Evolutionary conservation across 1,284 basidiomycete genomes (phyloP).

Genomic region (Mycosarcoma mackinlayi): DNA sequence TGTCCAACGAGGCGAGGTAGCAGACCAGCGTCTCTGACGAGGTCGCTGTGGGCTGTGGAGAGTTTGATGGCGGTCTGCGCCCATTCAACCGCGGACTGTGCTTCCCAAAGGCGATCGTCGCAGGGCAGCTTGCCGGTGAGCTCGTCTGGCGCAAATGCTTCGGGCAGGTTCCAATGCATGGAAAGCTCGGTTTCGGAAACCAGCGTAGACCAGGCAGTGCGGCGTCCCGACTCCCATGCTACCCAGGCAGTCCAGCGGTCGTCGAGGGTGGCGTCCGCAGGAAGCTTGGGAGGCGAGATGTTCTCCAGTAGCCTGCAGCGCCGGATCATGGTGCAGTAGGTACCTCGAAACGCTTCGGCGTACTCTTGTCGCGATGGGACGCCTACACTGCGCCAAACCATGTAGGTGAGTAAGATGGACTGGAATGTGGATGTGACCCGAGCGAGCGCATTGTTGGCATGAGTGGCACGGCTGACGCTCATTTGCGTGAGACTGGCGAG

Average conservation of each 20-base stretch:
- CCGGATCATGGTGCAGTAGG: slow-evolving; percentile 25
- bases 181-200: slow-evolving; percentile 25
- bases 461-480: slow-evolving; percentile 11
- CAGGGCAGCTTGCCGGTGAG: slow-evolving; percentile 19
- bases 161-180: slow-evolving; percentile 22
- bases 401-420: slow-evolving; percentile 13
- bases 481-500: slow-evolving; percentile 17
- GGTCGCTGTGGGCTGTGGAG: background rate
- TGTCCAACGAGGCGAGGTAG: background rate
- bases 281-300: slow-evolving; percentile 16
- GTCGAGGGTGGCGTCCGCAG: slow-evolving; percentile 8
- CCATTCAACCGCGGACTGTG: slow-evolving; percentile 18
- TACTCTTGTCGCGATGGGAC: slow-evolving; percentile 22
- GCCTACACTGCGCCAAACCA: slow-evolving; percentile 28
- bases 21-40: background rate
- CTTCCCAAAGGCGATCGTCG: slow-evolving; percentile 23
- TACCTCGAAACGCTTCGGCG: slow-evolving; percentile 21
- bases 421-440: slow-evolving; percentile 24
- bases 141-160: slow-evolving; percentile 18
- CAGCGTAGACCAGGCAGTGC: slow-evolving; percentile 21
- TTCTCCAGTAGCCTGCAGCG: slow-evolving; percentile 22
- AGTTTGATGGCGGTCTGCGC: slow-evolving; percentile 12
- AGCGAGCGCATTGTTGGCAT: slow-evolving; percentile 7
- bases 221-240: slow-evolving; percentile 11
- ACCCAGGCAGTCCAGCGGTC: slow-evolving; percentile 29